Evolutionary conservation across 2,329 filamentous ascomycete genomes (phyloP), one percentile per base, ranked within the genome.

Genomic region (Drechslerella stenobrocha): DNA sequence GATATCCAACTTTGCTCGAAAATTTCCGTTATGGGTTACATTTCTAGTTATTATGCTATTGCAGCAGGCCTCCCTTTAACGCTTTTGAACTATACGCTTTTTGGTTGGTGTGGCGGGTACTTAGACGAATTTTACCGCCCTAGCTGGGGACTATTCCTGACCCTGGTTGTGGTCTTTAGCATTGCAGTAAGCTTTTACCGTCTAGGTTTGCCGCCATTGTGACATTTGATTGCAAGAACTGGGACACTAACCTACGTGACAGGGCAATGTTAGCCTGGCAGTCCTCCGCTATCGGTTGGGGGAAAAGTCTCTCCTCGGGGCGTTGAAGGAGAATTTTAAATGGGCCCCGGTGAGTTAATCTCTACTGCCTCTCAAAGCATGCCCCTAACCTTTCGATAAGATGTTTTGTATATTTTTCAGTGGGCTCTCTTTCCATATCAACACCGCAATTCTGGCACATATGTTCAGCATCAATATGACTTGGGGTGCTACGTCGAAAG

Each of bases 21-120:
- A 75, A 76, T 89, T 70, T 87, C 85, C 34, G 87, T 89, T 73
- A 76, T 89, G 73, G 83, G 84, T 1, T 88, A 88, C 75, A 84
- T 87, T 70, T 84, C 83, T 40, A 87, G 86, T 5, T 87, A 88
- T 77, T 88, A 87, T 72, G 87, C 87, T 22, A 83, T 89, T 59
- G 86, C 82, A 2, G 82, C 82, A 0, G 83, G 85, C 1, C 84
- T 86, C 78, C 76, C 85, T 18, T 78, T 89, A 50, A 87, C 85
- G 0, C 73, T 85, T 1, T 76, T 82, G 64, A 89, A 89, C 76
- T 89, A 89, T 76, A 83, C 88, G 75, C 76, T 87, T 35, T 79
- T 87, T 52, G 87, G 87, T 37, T 88, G 85, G 83, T 87, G 81
- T 77, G 84, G 85, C 72, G 85, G 84, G 28, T 78, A 83, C 56